Evolutionary conservation across 176 grass and related monocot species (phyloP), one percentile per base, ranked within the genome.

Genomic region (Bonia amplexicaulis): DNA sequence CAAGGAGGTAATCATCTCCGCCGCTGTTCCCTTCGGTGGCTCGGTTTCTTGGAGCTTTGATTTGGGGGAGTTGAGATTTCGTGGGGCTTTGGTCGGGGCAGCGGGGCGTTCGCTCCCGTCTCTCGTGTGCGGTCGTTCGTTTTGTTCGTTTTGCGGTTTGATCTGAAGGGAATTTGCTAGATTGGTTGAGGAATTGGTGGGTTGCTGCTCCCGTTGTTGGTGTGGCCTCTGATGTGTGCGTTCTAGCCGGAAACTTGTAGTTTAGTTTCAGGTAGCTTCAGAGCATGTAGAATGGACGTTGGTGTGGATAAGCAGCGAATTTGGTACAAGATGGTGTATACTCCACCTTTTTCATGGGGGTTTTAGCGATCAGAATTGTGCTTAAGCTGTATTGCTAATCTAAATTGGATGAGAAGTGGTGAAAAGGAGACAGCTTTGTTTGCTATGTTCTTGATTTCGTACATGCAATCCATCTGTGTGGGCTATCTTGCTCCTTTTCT

Each of bases 1-100:
- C 76, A 75, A 87, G 69, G 89, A 90, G 89, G 89, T 90, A 90
- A 61, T 61, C 11, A 84, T 25, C 74, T 59, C 51, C 67, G 15
- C 80, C 16, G 58, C 23, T 13, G 67, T 2, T 77, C 58, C 31
- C 40, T 6, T 59, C 61, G 16, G 76, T 54, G 26, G 57, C 7
- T 79, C 46, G 2, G 9, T 48, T 46, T 58, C 0, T 33, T 27
- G 14, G 41, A 48, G 79, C 41, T 35, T 66, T 26, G 31, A 49
- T 87, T 78, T 42, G 2, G n/a, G 22, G 35, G 27, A 9, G 51
- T 54, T 55, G 3, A 25, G 57, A 5, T 26, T 61, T 35, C 8
- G 29, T 48, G 44, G 58, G 42, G 58, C 40, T 44, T n/a, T 27
- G 48, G 62, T 35, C 14, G 14, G 54, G 25, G 37, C n/a, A 26